These are phyloP conservation scores for Saccharomyces hybrid DNA, from an alignment of 1,139 yeast genomes.

Conservation along the genomic window DNA sequence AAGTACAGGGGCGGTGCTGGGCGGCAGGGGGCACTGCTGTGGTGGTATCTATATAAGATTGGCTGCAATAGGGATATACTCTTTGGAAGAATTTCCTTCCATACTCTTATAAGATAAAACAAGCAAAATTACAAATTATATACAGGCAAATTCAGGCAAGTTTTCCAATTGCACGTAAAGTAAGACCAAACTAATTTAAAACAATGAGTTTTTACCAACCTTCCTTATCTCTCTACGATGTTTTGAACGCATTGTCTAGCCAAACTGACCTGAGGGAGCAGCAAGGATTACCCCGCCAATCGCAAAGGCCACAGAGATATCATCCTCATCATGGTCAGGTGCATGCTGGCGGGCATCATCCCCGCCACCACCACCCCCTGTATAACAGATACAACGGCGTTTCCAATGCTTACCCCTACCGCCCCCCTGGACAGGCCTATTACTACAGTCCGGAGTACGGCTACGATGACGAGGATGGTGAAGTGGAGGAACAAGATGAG, in stretches of 20 bases:
- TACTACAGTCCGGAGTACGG: conserved; percentile 22
- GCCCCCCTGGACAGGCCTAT: conserved; percentile 15
- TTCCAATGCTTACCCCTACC: conserved; percentile 11
- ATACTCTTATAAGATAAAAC: too few species aligned
- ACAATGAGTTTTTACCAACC: conserved; percentile 29
- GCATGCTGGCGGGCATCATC: conserved; percentile 1
- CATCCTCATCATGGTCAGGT: conserved; percentile 4
- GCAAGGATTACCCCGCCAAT: conserved; percentile 3
- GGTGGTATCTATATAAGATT: neutral
- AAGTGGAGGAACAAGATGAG: conserved; percentile 10
- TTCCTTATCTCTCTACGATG: conserved; percentile 26
- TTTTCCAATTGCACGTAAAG: neutral
- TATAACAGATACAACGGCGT: conserved; percentile 6
- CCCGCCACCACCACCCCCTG: neutral
- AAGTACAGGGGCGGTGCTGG: neutral
- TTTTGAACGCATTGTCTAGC: conserved; percentile 22
- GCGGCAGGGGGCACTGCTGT: neutral
- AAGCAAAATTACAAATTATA: neutral
- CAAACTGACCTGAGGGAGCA: conserved; percentile 16
- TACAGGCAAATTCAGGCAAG: neutral
- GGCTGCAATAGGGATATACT: too few species aligned
- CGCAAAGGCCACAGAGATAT: conserved; percentile 6
- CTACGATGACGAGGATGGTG: conserved; percentile 15
- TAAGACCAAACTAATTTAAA: neutral
- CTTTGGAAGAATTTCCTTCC: too few species aligned